These are phyloP conservation scores for Neurospora pannonica DNA, from an alignment of 495 filamentous ascomycete genomes.

Conservation along the genomic window DNA sequence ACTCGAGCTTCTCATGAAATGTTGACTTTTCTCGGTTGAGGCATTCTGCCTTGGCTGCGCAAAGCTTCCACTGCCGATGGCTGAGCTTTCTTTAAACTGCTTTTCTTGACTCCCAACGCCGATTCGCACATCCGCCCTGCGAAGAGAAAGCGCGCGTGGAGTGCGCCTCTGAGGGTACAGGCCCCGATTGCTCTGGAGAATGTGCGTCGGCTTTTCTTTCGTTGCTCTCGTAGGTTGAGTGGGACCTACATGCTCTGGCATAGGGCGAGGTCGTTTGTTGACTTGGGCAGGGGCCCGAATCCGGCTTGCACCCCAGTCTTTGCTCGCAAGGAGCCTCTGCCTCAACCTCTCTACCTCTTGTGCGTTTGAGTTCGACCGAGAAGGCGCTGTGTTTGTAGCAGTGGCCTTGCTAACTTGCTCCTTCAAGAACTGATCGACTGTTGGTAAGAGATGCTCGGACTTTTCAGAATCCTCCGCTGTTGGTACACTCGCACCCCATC, in stretches of 20 bases:
- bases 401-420: background rate
- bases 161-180: background rate
- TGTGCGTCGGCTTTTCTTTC: slow-evolving; percentile 2
- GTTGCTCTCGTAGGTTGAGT: background rate
- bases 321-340: slow-evolving; percentile 11
- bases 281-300: background rate
- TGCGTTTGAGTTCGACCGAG: background rate
- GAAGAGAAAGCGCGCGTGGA: background rate
- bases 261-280: background rate
- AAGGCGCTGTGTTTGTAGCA: background rate
- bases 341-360: slow-evolving; percentile 10
- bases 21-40: background rate
- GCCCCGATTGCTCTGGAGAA: background rate
- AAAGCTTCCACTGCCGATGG: background rate
- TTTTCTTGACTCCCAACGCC: slow-evolving; percentile 32
- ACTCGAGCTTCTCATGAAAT: background rate
- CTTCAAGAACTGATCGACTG: slow-evolving; percentile 12
- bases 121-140: slow-evolving; percentile 18
- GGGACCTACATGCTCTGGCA: background rate
- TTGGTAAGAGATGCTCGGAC: background rate
- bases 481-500: background rate
- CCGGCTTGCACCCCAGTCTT: slow-evolving; percentile 11
- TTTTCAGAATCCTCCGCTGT: background rate
- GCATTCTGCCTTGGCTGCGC: background rate
- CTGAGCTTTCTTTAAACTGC: slow-evolving; percentile 13